phyloP scores from a whole-genome alignment of 1,139 yeast species.

The Starmera stellimalicola region DNA sequence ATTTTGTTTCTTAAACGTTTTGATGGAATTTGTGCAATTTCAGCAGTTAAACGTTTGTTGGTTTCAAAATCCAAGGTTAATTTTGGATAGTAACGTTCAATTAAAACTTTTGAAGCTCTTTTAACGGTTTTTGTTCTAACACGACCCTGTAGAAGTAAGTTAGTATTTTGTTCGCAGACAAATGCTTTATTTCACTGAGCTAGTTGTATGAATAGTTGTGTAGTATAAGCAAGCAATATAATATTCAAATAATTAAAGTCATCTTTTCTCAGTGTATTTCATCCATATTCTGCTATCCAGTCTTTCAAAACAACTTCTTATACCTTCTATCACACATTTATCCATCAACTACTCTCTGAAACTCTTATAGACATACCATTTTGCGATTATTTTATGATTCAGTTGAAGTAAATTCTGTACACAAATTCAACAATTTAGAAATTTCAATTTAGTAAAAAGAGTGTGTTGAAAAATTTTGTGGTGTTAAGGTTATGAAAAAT shows the following conservation, averaged over 20 bases:
- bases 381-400: slow-evolving; percentile 5
- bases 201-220: too few relatives aligned
- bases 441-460: not conserved
- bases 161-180: slow-evolving; percentile 12
- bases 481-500: not conserved
- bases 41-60: slow-evolving; percentile 99
- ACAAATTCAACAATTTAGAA: not conserved
- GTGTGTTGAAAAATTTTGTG: not conserved
- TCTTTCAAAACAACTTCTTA: too few relatives aligned
- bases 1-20: slow-evolving; percentile 99
- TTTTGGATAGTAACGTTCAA: slow-evolving; percentile 99
- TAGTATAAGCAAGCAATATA: too few relatives aligned
- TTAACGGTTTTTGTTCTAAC: slow-evolving; percentile 99
- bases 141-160: slow-evolving; percentile 58
- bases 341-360: too few relatives aligned
- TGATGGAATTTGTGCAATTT: slow-evolving; percentile 98
- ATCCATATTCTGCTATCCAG: too few relatives aligned
- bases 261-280: too few relatives aligned
- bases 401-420: not conserved
- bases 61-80: slow-evolving; percentile 99
- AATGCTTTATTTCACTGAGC: too few relatives aligned
- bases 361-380: slow-evolving; percentile 4
- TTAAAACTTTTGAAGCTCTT: slow-evolving; percentile 99
- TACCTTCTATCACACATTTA: not conserved
- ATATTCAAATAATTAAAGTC: too few relatives aligned